Base-by-base conservation (phyloP, 768 basidiomycete genomes). In the Amanita polypyramis region DNA sequence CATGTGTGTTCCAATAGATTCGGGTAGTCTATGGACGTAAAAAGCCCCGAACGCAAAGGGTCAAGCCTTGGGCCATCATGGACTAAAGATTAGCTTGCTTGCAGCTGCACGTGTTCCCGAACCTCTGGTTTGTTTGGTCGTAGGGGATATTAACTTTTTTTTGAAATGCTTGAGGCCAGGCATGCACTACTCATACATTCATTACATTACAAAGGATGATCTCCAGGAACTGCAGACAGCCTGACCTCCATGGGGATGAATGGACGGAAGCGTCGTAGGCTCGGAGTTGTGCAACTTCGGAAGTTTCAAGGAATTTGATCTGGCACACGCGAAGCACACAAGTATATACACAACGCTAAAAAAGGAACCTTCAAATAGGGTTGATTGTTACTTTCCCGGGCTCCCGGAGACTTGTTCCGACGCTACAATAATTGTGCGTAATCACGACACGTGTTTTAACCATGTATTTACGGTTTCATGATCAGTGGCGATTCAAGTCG, bases 371-470 rank as follows among this genome's bases (percentile, higher is more conserved):
- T 42, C 27, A 42, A 42, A 42, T 8, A 25, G 23, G 19, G 10
- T 4, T 40, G 38, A 25, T 23, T 23, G 14, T 40, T 21, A 40
- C 21, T 20, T 12, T 38, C 19, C 38, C 9, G 20, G 20, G 17
- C 20, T 17, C 39, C 21, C 21, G 23, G 21, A 20, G 17, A n/a
- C 15, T 7, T 38, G 19, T 21, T 39, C 39, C 23, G 39, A 40
- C 5, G 9, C 21, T 21, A 25, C 27, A 39, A 7, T 10, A 39
- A 21, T n/a, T 39, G 38, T 39, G 9, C 21, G 40, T 17, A 25
- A 41, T 41, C 40, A 29, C n/a, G 27, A 27, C 40, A 42, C 40
- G 40, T 42, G 40, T 42, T 42, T 42, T 42, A 42, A 23, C 40
- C 40, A 25, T 42, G 40, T n/a, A 42, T n/a, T 40, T 40, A 40